phyloP scores from a whole-genome alignment of 2,329 filamentous ascomycete species.

The Fusarium metavorans region DNA sequence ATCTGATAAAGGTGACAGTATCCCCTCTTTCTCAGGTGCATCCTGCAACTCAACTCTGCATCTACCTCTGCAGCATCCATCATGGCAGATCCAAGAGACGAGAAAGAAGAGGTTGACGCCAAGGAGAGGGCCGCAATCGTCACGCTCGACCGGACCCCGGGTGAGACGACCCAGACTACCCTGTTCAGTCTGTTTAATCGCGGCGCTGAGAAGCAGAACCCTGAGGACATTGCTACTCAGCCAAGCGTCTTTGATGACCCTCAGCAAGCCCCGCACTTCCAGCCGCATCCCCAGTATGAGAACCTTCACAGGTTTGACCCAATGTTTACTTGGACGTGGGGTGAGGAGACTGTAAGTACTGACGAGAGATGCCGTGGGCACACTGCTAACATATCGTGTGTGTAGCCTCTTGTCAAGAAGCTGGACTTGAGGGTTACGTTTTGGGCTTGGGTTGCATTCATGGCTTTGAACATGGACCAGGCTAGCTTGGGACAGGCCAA shows the following conservation, averaged over 20 bases:
- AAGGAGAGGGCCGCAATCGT: neutral
- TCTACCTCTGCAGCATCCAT: neutral
- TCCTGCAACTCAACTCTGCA: neutral
- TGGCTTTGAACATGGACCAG: neutral
- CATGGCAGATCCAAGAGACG: neutral
- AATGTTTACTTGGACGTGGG: conserved; percentile 56
- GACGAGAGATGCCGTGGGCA: neutral
- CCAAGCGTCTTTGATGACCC: neutral
- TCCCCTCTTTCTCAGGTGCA: neutral
- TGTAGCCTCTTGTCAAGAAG: conserved; percentile 42
- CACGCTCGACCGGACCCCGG: neutral
- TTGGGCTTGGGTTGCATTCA: conserved; percentile 2
- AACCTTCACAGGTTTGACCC: conserved; percentile 62
- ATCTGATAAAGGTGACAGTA: neutral
- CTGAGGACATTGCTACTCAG: neutral
- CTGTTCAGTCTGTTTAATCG: neutral
- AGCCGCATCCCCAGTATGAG: conserved; percentile 39
- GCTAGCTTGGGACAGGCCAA: neutral
- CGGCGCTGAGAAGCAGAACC: neutral
- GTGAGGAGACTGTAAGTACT: conserved; percentile 48
- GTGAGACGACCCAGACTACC: neutral
- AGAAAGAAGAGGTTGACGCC: neutral
- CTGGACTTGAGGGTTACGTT: neutral
- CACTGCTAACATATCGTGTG: neutral
- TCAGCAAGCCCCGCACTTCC: neutral